phyloP scores from a whole-genome alignment of 768 basidiomycete genomes.

The Phaeotremella fagi region DNA sequence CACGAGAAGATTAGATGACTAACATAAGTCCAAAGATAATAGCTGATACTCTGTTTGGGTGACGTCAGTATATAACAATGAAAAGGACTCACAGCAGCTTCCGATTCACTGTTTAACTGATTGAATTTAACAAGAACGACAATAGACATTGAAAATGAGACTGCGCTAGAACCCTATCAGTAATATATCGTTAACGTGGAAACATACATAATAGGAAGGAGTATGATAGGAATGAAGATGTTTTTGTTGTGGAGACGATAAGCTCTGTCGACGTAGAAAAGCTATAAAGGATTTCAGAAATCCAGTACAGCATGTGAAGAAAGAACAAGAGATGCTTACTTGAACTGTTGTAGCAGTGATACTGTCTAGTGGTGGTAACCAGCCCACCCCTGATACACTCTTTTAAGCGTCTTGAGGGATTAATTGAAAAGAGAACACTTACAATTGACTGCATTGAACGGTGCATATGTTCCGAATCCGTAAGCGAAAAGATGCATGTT shows the following conservation, averaged over 20 bases:
- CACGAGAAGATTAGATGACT: neutral
- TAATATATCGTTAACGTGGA: neutral
- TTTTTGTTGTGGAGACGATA: conserved; percentile 1
- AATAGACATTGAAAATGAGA: neutral
- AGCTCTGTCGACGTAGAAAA: conserved; percentile 4
- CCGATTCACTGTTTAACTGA: neutral
- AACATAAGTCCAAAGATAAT: neutral
- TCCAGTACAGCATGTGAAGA: neutral
- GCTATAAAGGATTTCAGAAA: conserved; percentile 1
- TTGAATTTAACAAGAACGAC: neutral
- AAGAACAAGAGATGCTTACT: neutral
- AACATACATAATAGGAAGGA: conserved; percentile 2
- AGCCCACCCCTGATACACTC: neutral
- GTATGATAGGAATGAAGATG: neutral
- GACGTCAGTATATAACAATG: neutral
- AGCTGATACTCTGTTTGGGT: neutral
- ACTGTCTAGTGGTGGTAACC: neutral
- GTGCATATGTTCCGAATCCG: conserved; percentile 1
- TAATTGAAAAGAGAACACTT: too few species aligned
- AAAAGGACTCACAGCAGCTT: neutral
- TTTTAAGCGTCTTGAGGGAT: too few species aligned
- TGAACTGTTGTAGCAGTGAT: neutral
- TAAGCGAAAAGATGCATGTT: conserved; percentile 5
- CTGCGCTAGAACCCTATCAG: neutral
- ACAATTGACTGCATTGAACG: conserved; percentile 1